Evolutionary conservation across 225 moss, liverwort and hornwort species (phyloP).

Genomic region (Bryum argenteum): DNA sequence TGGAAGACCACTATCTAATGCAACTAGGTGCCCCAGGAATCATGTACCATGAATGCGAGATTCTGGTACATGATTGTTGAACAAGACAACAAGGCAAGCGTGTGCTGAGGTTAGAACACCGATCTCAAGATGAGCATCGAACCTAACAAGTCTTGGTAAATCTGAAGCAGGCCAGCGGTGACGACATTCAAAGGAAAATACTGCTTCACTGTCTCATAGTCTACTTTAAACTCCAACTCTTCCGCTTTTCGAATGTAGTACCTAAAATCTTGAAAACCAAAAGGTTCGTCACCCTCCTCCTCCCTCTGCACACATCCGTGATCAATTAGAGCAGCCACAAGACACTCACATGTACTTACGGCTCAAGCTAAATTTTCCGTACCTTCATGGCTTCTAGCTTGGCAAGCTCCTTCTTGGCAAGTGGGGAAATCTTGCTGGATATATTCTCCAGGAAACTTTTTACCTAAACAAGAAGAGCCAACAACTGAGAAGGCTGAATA

Average conservation of each 20-base stretch:
- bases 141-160: slow-evolving; percentile 96
- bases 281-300: slow-evolving; percentile 80
- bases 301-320: slow-evolving; percentile 60
- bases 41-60: not conserved
- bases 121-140: slow-evolving; percentile 28
- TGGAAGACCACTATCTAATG: not conserved
- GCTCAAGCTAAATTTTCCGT: slow-evolving; percentile 1
- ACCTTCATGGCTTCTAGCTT: slow-evolving; percentile 93
- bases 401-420: slow-evolving; percentile 84
- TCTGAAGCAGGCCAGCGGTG: slow-evolving; percentile 87
- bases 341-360: slow-evolving; percentile 8
- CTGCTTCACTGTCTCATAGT: slow-evolving; percentile 91
- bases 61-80: not conserved
- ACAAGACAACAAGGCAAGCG: slow-evolving; percentile 1
- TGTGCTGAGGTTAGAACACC: slow-evolving; percentile 9
- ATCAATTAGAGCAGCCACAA: not conserved
- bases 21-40: not conserved
- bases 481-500: not conserved
- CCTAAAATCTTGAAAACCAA: slow-evolving; percentile 87
- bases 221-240: slow-evolving; percentile 83
- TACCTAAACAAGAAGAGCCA: slow-evolving; percentile 53
- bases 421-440: slow-evolving; percentile 75
- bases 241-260: slow-evolving; percentile 96
- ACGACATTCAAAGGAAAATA: slow-evolving; percentile 94
- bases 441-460: slow-evolving; percentile 80